Base-by-base conservation (phyloP, 1,139 yeast species). In the Lodderomyces beijingensis region DNA sequence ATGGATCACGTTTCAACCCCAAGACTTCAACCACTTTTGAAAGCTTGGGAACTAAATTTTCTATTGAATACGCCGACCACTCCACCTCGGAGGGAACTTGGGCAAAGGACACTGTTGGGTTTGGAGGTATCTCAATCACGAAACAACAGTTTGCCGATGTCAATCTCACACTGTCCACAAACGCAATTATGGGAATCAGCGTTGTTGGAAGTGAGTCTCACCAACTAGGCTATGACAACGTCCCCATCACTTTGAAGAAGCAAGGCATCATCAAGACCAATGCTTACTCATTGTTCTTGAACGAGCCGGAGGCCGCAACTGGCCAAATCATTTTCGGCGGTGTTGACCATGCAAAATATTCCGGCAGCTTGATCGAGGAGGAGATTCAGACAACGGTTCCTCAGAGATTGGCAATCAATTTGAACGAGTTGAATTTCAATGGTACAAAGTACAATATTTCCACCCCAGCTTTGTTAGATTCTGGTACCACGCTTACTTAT, bases 11-110 rank as follows among this genome's bases (percentile, higher is more conserved):
- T n/a, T 37, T 27, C 16, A 16, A 26, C 14, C 33, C 39, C 15
- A n/a, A 6, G 8, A 9, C 30, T 7, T 39, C 42, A 2, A 13
- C 33, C 5, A 19, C 39, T 13, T 22, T 20, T 10, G 16, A 32
- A 27, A 41, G 30, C 16, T 37, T 36, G 12, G 41, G 38, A 14
- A 25, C 27, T 8, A 11, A 13, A 5, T 44, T 44, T 28, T 3
- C 14, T 5, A 39, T 40, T 26, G 29, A 19, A 9, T 43, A 42
- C 24, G 47, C 32, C 23, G 47, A 42, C 28, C 32, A 36, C 6
- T 26, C 39, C 25, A 28, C 38, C 26, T 58, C 83, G 31, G 70
- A 73, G 51, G 67, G 75, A 36, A 55, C 65, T 37, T 79, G 85
- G 86, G 66, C 77, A 32, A 53, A 62, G 40, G 74, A 85, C 42